phyloP scores from a whole-genome alignment of 2,329 filamentous ascomycete species.

The Talaromyces sp. region DNA sequence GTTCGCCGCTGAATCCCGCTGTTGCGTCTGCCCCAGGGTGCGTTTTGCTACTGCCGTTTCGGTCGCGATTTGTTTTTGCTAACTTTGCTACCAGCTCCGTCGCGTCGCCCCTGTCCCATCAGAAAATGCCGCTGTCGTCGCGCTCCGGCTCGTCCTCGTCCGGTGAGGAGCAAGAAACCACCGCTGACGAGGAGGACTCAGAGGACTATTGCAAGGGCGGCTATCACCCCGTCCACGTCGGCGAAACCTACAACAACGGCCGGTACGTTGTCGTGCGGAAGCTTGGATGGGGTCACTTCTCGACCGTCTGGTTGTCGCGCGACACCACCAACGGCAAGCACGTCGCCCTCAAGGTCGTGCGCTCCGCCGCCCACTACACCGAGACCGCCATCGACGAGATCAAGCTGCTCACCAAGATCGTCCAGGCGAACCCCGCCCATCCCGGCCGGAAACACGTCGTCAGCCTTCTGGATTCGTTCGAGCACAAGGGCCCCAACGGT shows the following conservation, averaged over 20 bases:
- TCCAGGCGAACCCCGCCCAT: constrained; percentile 89
- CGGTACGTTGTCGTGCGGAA: constrained; percentile 96
- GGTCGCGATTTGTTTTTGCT: constrained; percentile 12
- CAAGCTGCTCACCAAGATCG: constrained; percentile 94
- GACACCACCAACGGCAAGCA: constrained; percentile 89
- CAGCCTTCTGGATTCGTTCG: constrained; percentile 91
- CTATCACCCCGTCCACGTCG: constrained; percentile 90
- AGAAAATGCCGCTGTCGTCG: constrained; percentile 51
- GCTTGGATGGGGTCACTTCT: constrained; percentile 97
- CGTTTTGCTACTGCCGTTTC: constrained; percentile 13
- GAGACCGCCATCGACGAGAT: constrained; percentile 99
- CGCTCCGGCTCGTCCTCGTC: constrained; percentile 71
- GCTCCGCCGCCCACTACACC: constrained; percentile 95
- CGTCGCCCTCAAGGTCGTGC: constrained; percentile 95
- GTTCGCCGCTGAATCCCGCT: constrained; percentile 26
- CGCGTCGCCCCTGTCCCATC: constrained; percentile 36
- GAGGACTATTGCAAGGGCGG: constrained; percentile 99
- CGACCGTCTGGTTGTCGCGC: constrained; percentile 81
- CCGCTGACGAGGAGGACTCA: constrained; percentile 95
- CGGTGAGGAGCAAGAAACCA: constrained; percentile 83
- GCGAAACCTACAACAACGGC: constrained; percentile 95
- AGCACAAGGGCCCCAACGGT: constrained; percentile 94
- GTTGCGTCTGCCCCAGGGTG: constrained; percentile 37
- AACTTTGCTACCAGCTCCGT: constrained; percentile 16
- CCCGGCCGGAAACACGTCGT: constrained; percentile 93